phyloP scores from a whole-genome alignment of 306 rosid species.

The Calophaca sinica region DNA sequence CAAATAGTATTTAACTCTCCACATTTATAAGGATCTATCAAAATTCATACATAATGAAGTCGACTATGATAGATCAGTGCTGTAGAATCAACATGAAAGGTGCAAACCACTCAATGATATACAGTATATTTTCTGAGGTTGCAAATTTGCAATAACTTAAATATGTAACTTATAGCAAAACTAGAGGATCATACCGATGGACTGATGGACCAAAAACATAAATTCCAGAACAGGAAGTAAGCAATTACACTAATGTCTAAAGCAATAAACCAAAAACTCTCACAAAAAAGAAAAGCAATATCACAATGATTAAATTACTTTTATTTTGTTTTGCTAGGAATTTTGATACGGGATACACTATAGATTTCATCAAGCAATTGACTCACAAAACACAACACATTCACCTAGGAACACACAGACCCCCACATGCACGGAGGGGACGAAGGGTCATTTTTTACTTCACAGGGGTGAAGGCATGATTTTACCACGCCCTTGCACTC shows the following conservation, averaged over 20 bases:
- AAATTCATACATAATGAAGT: conserved; percentile 14
- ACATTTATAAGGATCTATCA: conserved; percentile 7
- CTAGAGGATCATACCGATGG: not conserved
- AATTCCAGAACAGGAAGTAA: conserved; percentile 13
- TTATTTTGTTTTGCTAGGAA: not conserved
- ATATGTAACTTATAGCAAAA: not conserved
- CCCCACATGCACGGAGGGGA: not conserved
- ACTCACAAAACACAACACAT: not conserved
- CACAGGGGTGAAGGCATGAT: not conserved
- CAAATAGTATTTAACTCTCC: not conserved
- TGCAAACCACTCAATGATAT: not conserved
- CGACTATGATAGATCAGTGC: not conserved
- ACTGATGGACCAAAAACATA: conserved; percentile 11
- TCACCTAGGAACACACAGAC: not conserved
- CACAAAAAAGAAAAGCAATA: not conserved
- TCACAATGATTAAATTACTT: not conserved
- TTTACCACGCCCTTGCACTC: not conserved
- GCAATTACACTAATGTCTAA: not conserved
- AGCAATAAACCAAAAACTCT: not conserved
- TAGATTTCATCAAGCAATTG: conserved; percentile 3
- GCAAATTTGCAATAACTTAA: not conserved
- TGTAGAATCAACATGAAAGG: not conserved
- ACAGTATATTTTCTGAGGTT: not conserved
- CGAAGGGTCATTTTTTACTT: not conserved
- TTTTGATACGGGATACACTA: not conserved